These are phyloP conservation scores for Podospora tetraspora DNA, from an alignment of 495 filamentous ascomycete genomes.

Conservation along the genomic window DNA sequence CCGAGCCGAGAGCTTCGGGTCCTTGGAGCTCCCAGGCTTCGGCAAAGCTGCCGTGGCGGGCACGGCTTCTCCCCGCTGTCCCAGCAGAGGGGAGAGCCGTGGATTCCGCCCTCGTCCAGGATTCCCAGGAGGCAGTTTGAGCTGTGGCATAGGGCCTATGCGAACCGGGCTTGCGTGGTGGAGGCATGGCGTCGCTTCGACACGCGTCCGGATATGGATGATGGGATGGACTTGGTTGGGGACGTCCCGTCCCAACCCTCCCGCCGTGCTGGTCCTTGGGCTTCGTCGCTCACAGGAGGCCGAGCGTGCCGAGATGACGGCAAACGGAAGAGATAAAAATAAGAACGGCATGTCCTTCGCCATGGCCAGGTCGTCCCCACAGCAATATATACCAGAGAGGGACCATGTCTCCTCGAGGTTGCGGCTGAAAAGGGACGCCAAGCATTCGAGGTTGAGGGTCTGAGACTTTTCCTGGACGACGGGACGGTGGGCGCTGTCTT, in stretches of 20 bases:
- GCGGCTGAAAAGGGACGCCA: constrained; percentile 1
- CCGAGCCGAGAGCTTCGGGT: background rate
- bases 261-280: background rate
- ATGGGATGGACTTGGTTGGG: background rate
- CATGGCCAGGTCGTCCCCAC: background rate
- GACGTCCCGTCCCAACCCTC: background rate
- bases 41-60: background rate
- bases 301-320: background rate
- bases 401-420: background rate
- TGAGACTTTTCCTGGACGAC: background rate
- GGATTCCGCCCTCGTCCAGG: background rate
- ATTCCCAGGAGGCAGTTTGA: background rate
- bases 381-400: background rate
- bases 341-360: background rate
- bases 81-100: background rate
- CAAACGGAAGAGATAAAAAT: background rate
- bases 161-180: background rate
- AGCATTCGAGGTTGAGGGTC: background rate
- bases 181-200: background rate
- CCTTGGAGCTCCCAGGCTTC: background rate
- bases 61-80: background rate
- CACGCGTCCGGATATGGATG: background rate
- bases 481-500: background rate
- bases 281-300: background rate
- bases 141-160: background rate